A percentile compares a stretch with the other conserved stretches of the same genome.
Conservation (phyloP, 2,329 filamentous ascomycete genomes). For the Nakataea oryzae region DNA sequence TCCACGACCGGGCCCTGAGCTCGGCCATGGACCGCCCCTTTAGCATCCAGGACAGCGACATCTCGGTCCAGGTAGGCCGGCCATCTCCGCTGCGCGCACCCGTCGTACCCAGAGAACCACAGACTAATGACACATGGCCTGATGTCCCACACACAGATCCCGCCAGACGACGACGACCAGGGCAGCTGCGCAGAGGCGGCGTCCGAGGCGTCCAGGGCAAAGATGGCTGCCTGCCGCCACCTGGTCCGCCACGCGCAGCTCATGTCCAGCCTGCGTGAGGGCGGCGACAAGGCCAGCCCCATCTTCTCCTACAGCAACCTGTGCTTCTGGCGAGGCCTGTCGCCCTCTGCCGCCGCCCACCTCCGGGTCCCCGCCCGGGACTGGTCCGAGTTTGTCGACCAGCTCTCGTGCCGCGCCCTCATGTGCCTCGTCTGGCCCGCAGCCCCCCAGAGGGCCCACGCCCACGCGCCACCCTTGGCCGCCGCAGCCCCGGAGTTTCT, state of each 20-base stretch:
- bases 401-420: slow-evolving; percentile 6
- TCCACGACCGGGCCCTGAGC: neutral
- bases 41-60: neutral
- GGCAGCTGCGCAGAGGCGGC: no score
- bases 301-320: slow-evolving; percentile 8
- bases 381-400: slow-evolving; percentile 1
- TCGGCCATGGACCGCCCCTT: slow-evolving; percentile 4
- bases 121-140: no score
- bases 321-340: slow-evolving; percentile 7
- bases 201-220: neutral
- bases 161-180: neutral
- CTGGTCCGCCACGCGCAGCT: slow-evolving; percentile 7
- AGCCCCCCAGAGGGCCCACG: neutral
- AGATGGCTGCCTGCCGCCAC: slow-evolving; percentile 4
- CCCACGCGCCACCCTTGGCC: no score
- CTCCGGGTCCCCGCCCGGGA: neutral
- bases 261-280: slow-evolving; percentile 3
- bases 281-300: neutral
- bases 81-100: no score
- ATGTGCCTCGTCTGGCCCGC: neutral
- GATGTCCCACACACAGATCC: neutral
- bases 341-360: neutral
- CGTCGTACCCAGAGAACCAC: no score
- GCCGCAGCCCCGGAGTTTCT: neutral
- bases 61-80: neutral